Evolutionary conservation across 305 asterid genomes (phyloP).

Genomic region (Euphrasia arctica): DNA sequence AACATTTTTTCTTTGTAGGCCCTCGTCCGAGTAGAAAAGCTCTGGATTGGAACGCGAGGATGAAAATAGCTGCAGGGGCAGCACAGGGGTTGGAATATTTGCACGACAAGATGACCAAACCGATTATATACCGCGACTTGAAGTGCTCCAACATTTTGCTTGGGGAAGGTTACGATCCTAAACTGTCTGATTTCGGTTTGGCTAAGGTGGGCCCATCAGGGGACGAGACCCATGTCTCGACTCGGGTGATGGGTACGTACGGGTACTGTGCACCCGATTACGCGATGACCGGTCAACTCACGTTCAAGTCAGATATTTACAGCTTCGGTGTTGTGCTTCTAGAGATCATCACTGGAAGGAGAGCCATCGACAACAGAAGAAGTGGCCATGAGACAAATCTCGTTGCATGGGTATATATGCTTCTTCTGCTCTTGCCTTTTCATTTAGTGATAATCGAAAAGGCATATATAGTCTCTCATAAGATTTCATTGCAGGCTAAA

Average conservation of each 20-base stretch:
- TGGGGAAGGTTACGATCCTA: slow-evolving; percentile 62
- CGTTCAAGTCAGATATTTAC: slow-evolving; percentile 77
- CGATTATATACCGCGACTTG: slow-evolving; percentile 76
- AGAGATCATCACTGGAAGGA: slow-evolving; percentile 78
- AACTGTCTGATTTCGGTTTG: slow-evolving; percentile 86
- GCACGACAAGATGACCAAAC: slow-evolving; percentile 70
- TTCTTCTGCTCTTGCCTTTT: too few species aligned
- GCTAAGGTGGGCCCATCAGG: slow-evolving; percentile 83
- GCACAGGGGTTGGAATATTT: slow-evolving; percentile 82
- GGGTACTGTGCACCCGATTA: slow-evolving; percentile 93
- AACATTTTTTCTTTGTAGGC: slow-evolving; percentile 31
- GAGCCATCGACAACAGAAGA: slow-evolving; percentile 54
- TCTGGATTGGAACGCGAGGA: slow-evolving; percentile 76
- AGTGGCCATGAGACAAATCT: slow-evolving; percentile 47
- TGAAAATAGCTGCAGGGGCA: slow-evolving; percentile 88
- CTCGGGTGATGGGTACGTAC: slow-evolving; percentile 91
- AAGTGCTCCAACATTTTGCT: slow-evolving; percentile 81
- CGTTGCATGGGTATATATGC: slow-evolving; percentile 59
- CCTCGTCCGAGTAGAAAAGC: slow-evolving; percentile 31
- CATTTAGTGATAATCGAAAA: too few species aligned
- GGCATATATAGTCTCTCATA: too few species aligned
- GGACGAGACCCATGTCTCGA: slow-evolving; percentile 77
- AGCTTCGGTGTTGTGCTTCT: slow-evolving; percentile 89
- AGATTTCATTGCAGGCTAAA: slow-evolving; percentile 50
- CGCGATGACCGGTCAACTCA: slow-evolving; percentile 86